Conservation (phyloP, 441 rosid genomes). For the Capsella rubella region DNA sequence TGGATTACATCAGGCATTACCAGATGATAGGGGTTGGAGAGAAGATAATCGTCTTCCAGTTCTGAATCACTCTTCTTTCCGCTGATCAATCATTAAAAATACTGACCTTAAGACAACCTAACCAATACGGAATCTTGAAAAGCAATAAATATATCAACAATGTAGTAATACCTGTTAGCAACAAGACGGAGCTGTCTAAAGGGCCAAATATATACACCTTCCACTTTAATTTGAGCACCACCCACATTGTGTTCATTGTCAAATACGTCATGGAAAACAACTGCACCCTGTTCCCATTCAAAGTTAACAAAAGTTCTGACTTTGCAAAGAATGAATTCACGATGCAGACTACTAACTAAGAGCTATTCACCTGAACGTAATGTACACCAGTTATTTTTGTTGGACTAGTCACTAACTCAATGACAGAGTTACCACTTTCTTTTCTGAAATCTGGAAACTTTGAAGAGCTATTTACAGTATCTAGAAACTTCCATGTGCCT, state of each 20-base stretch:
- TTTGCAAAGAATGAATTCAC: neutral
- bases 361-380: slow-evolving; percentile 79
- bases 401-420: slow-evolving; percentile 84
- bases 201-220: slow-evolving; percentile 99
- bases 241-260: slow-evolving; percentile 90
- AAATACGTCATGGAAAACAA: slow-evolving; percentile 94
- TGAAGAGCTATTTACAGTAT: slow-evolving; percentile 79
- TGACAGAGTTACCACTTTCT: slow-evolving; percentile 75
- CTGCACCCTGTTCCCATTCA: slow-evolving; percentile 73
- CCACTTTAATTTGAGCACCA: slow-evolving; percentile 92
- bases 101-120: slow-evolving; percentile 20
- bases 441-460: slow-evolving; percentile 85
- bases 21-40: slow-evolving; percentile 95
- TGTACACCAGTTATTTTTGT: slow-evolving; percentile 96
- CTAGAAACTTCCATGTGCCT: slow-evolving; percentile 93
- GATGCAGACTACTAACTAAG: neutral
- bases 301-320: neutral
- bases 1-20: slow-evolving; percentile 52
- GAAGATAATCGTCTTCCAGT: slow-evolving; percentile 88
- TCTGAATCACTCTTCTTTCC: slow-evolving; percentile 76
- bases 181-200: slow-evolving; percentile 98
- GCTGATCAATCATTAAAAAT: slow-evolving; percentile 50
- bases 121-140: slow-evolving; percentile 31
- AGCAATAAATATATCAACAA: slow-evolving; percentile 5
- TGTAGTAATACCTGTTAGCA: slow-evolving; percentile 71